Conservation (phyloP, 345 rosid genomes). For the Aurinia saxatilis region DNA sequence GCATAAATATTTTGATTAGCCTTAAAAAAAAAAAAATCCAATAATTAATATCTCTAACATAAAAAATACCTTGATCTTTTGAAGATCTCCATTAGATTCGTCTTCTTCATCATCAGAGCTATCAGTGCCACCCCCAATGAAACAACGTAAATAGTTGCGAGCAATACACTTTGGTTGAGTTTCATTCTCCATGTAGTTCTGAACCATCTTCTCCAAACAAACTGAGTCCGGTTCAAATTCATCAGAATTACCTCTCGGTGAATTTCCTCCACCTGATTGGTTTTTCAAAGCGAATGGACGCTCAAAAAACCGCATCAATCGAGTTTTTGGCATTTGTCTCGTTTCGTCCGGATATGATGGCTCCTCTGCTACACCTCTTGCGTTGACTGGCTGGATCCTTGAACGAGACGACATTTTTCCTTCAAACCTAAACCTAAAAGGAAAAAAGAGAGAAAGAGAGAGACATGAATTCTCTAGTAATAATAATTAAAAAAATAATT, state of each 20-base stretch:
- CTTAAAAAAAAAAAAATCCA: neutral
- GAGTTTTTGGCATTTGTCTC: neutral
- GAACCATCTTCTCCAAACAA: neutral
- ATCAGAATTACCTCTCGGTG: neutral
- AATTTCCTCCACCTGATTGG: neutral
- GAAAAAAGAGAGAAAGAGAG: neutral
- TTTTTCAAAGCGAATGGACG: neutral
- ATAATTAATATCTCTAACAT: neutral
- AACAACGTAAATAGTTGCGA: neutral
- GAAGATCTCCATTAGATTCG: neutral
- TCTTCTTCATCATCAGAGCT: constrained; percentile 10
- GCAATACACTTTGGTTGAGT: neutral
- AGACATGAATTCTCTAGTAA: no score
- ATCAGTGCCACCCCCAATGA: neutral
- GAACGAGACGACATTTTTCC: neutral
- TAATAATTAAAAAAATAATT: no score
- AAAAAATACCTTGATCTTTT: neutral
- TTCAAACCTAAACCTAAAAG: neutral
- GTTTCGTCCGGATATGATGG: neutral
- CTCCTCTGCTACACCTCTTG: neutral
- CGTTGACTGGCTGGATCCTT: neutral
- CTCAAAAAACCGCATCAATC: neutral
- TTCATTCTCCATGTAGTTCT: neutral
- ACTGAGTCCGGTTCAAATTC: constrained; percentile 1
- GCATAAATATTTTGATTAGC: neutral